Conservation (phyloP, 2,329 filamentous ascomycete species). For the Neopestalotiopsis rosae region DNA sequence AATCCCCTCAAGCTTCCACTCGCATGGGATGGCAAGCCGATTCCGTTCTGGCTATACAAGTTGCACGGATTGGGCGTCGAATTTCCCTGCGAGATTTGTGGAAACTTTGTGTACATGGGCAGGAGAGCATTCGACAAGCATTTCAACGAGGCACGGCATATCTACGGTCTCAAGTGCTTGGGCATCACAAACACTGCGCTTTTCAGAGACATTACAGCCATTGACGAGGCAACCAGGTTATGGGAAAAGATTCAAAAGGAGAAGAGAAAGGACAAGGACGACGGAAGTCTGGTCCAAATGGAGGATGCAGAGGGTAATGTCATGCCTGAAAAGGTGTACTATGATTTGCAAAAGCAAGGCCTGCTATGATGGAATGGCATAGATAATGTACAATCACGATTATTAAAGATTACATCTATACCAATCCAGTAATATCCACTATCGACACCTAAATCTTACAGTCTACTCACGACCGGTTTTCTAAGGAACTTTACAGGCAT, state of each 20-base stretch:
- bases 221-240: constrained; percentile 84
- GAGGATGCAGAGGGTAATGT: constrained; percentile 97
- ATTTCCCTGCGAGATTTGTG: constrained; percentile 94
- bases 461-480: not conserved
- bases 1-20: constrained; percentile 95
- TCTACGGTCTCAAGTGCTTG: constrained; percentile 91
- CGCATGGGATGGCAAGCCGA: constrained; percentile 98
- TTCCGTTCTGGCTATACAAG: constrained; percentile 98
- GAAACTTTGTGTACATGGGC: constrained; percentile 99
- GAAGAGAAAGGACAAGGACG: constrained; percentile 77
- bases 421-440: not conserved
- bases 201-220: constrained; percentile 92
- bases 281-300: constrained; percentile 94
- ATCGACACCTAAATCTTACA: not conserved
- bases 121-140: constrained; percentile 97
- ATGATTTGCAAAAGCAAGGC: constrained; percentile 92
- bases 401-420: not conserved
- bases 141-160: constrained; percentile 91
- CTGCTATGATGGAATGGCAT: constrained; percentile 60
- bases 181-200: constrained; percentile 91
- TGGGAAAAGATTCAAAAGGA: constrained; percentile 95
- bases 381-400: not conserved
- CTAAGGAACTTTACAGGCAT: constrained; percentile 23
- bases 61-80: constrained; percentile 94
- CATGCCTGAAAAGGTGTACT: constrained; percentile 98